Percentiles rank a stretch among this genome's conserved stretches.
Evolutionary conservation across 2,329 filamentous ascomycete genomes (phyloP).

Genomic region (Dactylellina drechsleri): DNA sequence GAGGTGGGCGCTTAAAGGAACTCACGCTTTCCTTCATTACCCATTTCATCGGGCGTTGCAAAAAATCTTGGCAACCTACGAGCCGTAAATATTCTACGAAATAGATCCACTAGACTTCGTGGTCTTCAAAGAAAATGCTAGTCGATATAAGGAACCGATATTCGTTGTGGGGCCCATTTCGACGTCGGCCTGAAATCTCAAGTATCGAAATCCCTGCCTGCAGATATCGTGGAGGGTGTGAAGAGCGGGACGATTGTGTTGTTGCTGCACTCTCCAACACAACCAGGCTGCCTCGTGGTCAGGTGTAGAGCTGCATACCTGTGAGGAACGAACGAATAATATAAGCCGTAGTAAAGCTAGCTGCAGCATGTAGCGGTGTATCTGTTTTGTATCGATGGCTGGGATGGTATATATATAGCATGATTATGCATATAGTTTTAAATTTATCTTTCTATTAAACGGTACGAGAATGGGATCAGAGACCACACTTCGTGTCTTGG

Average conservation of each 20-base stretch:
- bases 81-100: not conserved
- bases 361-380: not conserved
- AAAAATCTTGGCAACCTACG: not conserved
- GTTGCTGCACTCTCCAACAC: constrained; percentile 29
- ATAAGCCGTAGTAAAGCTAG: too few relatives aligned
- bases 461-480: too few relatives aligned
- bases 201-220: not conserved
- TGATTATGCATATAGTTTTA: too few relatives aligned
- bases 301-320: too few relatives aligned
- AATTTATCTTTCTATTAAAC: too few relatives aligned
- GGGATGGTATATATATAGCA: not conserved
- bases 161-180: not conserved
- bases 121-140: too few relatives aligned
- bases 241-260: constrained; percentile 8
- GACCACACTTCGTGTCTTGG: too few relatives aligned
- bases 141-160: too few relatives aligned
- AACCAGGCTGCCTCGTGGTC: not conserved
- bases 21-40: constrained; percentile 2
- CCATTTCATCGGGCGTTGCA: not conserved
- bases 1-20: constrained; percentile 34
- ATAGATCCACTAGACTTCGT: too few relatives aligned
- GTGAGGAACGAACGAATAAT: too few relatives aligned
- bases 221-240: not conserved
- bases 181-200: not conserved
- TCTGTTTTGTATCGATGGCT: not conserved